Conservation (phyloP, 306 rosid genomes). For the Ceratonia siliqua region DNA sequence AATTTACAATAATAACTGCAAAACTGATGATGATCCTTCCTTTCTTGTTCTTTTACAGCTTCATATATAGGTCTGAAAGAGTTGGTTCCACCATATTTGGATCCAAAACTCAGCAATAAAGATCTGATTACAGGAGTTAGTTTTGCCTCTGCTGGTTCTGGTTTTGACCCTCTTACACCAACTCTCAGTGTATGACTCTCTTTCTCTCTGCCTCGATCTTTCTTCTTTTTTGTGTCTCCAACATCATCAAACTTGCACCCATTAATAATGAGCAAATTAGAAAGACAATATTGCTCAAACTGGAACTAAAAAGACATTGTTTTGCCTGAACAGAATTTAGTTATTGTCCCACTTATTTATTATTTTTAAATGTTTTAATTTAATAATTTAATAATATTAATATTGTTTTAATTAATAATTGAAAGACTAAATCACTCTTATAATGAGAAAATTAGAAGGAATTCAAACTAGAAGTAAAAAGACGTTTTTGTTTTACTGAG, state of each 20-base stretch:
- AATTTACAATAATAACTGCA: background rate
- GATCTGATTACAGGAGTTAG: constrained; percentile 71
- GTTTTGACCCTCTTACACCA: constrained; percentile 78
- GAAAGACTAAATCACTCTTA: too few relatives aligned
- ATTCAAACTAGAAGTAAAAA: too few relatives aligned
- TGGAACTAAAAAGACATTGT: too few relatives aligned
- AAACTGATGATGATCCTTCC: background rate
- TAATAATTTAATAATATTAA: too few relatives aligned
- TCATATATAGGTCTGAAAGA: constrained; percentile 65
- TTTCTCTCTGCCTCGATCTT: background rate
- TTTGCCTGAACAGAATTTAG: too few relatives aligned
- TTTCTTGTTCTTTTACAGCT: constrained; percentile 37
- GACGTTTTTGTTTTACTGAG: too few relatives aligned
- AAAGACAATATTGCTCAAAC: too few relatives aligned
- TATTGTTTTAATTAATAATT: too few relatives aligned
- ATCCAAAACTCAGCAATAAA: constrained; percentile 47
- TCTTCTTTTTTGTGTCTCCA: background rate
- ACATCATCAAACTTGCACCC: background rate
- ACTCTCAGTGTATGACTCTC: constrained; percentile 38
- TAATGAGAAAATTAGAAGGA: too few relatives aligned
- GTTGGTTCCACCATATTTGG: constrained; percentile 65
- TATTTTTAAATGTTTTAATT: too few relatives aligned
- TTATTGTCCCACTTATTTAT: too few relatives aligned
- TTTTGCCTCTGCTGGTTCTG: constrained; percentile 81
- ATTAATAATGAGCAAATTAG: background rate